Conservation (phyloP, 805 yeast species). For the Aciculoconidium aculeatum region DNA sequence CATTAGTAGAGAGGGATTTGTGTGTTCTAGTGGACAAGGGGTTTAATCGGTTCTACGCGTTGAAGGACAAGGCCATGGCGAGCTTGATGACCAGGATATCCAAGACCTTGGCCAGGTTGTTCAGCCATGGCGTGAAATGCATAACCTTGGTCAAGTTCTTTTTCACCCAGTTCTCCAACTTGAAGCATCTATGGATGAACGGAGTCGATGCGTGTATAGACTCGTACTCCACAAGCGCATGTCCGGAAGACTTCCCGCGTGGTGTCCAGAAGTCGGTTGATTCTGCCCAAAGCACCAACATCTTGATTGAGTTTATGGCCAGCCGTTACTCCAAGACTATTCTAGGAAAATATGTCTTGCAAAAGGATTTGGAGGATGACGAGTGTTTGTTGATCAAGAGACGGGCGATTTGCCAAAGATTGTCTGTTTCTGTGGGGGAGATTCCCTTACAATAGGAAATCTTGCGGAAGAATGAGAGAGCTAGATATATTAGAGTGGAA, state of each 20-base stretch:
- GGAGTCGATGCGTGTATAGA: conserved; percentile 3
- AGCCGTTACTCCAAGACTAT: conserved; percentile 32
- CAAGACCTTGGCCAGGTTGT: background rate
- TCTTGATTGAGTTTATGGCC: conserved; percentile 25
- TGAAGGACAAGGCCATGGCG: conserved; percentile 1
- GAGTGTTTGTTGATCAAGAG: conserved; percentile 32
- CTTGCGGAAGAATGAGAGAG: no score
- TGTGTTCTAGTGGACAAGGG: conserved; percentile 3
- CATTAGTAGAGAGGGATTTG: conserved; percentile 27
- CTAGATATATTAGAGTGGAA: no score
- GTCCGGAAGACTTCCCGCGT: no score
- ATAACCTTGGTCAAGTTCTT: conserved; percentile 27
- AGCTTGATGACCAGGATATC: conserved; percentile 1
- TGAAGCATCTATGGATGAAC: conserved; percentile 22
- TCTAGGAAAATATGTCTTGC: conserved; percentile 36
- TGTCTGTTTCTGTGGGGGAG: conserved; percentile 37
- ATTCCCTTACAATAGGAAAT: conserved; percentile 22
- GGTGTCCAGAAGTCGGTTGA: conserved; percentile 2
- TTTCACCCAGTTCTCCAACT: conserved; percentile 32
- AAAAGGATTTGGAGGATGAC: conserved; percentile 20
- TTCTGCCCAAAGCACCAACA: conserved; percentile 1
- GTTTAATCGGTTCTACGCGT: conserved; percentile 1
- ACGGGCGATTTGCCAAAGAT: conserved; percentile 34
- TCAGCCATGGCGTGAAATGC: conserved; percentile 1
- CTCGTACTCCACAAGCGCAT: background rate